A percentile compares a stretch with the other conserved stretches of the same genome.
Conservation (phyloP, 768 basidiomycete species). For the Boletales sp. region DNA sequence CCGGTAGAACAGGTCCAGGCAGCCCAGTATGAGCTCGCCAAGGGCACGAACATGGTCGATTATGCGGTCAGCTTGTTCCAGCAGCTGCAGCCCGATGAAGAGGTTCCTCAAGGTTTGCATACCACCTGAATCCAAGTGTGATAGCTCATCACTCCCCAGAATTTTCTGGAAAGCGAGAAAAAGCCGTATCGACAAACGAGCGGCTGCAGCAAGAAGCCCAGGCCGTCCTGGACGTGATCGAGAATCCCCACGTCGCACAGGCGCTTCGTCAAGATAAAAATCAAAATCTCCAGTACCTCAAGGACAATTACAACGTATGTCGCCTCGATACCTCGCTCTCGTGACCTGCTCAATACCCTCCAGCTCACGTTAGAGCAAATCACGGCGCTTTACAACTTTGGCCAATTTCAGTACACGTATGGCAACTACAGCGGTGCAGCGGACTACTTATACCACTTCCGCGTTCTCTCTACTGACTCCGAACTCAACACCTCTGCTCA, state of each 20-base stretch:
- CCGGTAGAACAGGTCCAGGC: conserved; percentile 73
- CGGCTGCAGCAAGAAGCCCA: conserved; percentile 86
- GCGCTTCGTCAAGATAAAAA: conserved; percentile 94
- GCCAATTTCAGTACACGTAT: conserved; percentile 98
- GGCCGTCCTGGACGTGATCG: conserved; percentile 91
- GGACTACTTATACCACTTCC: conserved; percentile 98
- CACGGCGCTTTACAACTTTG: conserved; percentile 94
- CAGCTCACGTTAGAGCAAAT: conserved; percentile 96
- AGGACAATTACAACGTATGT: conserved; percentile 85
- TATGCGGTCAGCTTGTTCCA: conserved; percentile 81
- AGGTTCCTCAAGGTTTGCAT: conserved; percentile 61
- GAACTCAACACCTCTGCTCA: conserved; percentile 94
- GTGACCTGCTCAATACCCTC: conserved; percentile 3
- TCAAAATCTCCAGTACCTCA: conserved; percentile 91
- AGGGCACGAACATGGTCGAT: conserved; percentile 98
- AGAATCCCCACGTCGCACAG: conserved; percentile 94
- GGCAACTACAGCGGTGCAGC: conserved; percentile 96
- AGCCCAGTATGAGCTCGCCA: conserved; percentile 97
- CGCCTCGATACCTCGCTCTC: not conserved
- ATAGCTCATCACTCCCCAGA: conserved; percentile 44
- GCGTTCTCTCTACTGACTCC: conserved; percentile 89
- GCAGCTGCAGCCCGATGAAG: conserved; percentile 70
- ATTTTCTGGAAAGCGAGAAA: conserved; percentile 78
- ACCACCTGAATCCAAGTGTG: not conserved
- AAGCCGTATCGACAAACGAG: conserved; percentile 80